Evolutionary conservation across 1,284 basidiomycete genomes (phyloP), one percentile per base, ranked within the genome.

Genomic region (Naganishia sp.): DNA sequence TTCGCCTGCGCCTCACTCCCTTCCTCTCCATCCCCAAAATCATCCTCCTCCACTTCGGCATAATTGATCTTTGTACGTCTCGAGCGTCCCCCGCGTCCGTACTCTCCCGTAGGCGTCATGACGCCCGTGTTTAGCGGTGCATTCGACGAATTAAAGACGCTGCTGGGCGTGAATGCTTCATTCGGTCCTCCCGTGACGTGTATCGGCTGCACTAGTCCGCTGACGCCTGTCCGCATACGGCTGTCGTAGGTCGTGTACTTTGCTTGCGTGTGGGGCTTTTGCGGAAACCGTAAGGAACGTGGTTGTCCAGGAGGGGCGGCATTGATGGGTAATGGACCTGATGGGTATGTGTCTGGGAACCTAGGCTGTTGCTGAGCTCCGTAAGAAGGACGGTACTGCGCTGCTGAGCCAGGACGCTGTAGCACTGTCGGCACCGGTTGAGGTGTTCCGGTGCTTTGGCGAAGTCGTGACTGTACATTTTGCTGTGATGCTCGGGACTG

Each of bases 131-230:
- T 68, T 18, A 78, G 73, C 2, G 79, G 66, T 0, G 71, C 73
- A 15, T 82, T 78, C 1, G 83, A 75, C 18, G 68, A 66, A 48
- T 52, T 42, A 23, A 61, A 61, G 21, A 61, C 57, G 46, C 66
- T 64, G 43, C 64, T 53, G 2, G 55, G 49, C 1, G 56, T 65
- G 59, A 77, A 74, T 11, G 68, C 71, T 71, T 75, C 81, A 67
- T 70, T 88, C 69, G 77, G 74, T 15, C 77, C 77, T 46, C 78
- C 77, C 28, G 76, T 74, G 61, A 78, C 72, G 28, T 75, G 75
- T 71, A 93, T 86, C n/a, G 94, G 94, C 75, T 99, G 95, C 79
- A 98, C 85, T 69, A 99, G 85, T 2, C 91, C 86, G 0, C 92
- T 90, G 6, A 89, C 86, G 31, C 95, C 95, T 0, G 94, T 94